These are phyloP conservation scores for Sclerotinia subarctica DNA, from an alignment of 2,329 filamentous ascomycete species.

Conservation along the genomic window DNA sequence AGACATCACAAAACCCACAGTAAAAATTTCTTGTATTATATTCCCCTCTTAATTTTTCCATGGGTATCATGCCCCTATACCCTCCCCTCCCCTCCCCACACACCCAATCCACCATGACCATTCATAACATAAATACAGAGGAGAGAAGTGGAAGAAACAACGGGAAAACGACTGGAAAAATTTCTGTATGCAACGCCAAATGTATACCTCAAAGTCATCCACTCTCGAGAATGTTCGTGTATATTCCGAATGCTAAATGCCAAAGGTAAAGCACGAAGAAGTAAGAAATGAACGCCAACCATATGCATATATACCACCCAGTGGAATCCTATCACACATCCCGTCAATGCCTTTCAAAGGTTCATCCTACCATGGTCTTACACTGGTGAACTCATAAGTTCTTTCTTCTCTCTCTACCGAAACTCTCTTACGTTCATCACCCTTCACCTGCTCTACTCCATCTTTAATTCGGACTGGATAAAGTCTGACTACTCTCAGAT, in stretches of 20 bases:
- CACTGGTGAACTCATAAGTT: not conserved
- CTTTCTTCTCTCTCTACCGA: not conserved
- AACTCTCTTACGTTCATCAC: not conserved
- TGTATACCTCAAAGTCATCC: not conserved
- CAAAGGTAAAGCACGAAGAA: not conserved
- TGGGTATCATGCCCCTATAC: not conserved
- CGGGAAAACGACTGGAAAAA: not conserved
- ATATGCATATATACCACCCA: slow-evolving; percentile 10
- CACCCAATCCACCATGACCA: not conserved
- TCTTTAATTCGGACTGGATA: slow-evolving; percentile 17
- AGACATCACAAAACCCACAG: not conserved
- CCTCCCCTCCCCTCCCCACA: not conserved
- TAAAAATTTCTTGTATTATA: not conserved
- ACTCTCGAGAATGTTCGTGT: not conserved
- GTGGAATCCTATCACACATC: not conserved
- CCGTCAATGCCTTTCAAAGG: slow-evolving; percentile 2
- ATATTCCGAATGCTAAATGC: not conserved
- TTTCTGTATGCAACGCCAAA: not conserved
- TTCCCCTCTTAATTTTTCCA: not conserved
- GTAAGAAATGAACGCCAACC: slow-evolving; percentile 1
- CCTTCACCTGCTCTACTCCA: not conserved
- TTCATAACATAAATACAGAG: slow-evolving; percentile 1
- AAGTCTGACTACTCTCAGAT: slow-evolving; percentile 20
- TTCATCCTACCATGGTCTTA: slow-evolving; percentile 10
- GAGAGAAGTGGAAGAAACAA: no score